These are phyloP conservation scores for Orbilia brochopaga DNA, from an alignment of 2,329 filamentous ascomycete genomes.

Conservation along the genomic window DNA sequence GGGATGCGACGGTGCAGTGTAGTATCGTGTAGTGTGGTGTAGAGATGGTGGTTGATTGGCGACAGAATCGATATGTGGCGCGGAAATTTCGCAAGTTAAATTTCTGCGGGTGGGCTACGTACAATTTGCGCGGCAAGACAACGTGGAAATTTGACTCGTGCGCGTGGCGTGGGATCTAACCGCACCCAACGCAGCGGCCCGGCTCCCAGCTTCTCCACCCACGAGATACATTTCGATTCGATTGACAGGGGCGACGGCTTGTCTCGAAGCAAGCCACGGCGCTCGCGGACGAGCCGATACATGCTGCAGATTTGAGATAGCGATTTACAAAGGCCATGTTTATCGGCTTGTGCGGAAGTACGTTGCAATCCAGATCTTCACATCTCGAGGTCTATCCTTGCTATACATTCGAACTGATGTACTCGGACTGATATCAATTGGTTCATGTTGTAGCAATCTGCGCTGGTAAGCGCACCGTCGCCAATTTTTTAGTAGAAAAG, in stretches of 20 bases:
- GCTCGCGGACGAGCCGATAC: neutral
- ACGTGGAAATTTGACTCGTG: conserved; percentile 1
- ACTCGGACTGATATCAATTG: neutral
- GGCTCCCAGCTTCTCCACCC: conserved; percentile 16
- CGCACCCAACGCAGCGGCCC: conserved; percentile 6
- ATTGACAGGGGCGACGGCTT: conserved; percentile 5
- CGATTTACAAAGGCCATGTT: conserved; percentile 23
- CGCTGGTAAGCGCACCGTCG: conserved; percentile 88
- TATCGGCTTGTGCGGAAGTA: conserved; percentile 46
- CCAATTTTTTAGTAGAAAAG: conserved; percentile 81
- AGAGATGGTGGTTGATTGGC: conserved; percentile 1
- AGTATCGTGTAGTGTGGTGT: neutral
- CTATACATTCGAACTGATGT: neutral
- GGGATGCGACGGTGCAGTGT: conserved; percentile 7
- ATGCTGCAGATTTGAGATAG: neutral
- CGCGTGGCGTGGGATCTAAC: no score
- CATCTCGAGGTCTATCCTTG: neutral
- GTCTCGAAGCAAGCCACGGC: conserved; percentile 8
- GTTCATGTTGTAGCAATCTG: conserved; percentile 64
- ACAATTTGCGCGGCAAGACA: conserved; percentile 16
- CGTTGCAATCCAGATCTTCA: neutral
- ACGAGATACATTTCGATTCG: neutral
- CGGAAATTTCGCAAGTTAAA: conserved; percentile 21
- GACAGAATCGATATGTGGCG: conserved; percentile 1
- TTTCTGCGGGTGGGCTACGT: no score